phyloP scores from a whole-genome alignment of 2,329 filamentous ascomycete genomes.

The Cytospora piceae region DNA sequence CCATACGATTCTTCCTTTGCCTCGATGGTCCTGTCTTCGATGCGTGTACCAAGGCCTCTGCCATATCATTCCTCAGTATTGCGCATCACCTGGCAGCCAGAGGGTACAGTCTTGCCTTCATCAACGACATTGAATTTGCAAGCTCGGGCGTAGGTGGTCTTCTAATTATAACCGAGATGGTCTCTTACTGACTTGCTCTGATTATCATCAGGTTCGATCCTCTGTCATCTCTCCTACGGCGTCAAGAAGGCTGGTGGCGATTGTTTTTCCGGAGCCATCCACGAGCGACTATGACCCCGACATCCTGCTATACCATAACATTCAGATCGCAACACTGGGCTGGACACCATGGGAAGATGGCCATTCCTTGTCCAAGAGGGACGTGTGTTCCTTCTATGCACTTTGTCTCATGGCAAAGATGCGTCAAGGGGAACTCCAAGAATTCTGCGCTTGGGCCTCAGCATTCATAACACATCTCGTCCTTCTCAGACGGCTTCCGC shows the following conservation, averaged over 20 bases:
- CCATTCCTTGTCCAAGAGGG: conserved; percentile 27
- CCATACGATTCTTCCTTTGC: conserved; percentile 69
- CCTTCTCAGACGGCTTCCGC: conserved; percentile 33
- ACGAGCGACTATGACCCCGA: not conserved
- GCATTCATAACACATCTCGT: conserved; percentile 37
- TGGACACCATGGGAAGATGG: conserved; percentile 32
- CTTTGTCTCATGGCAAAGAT: conserved; percentile 32
- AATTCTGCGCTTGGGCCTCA: conserved; percentile 23
- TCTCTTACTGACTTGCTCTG: conserved; percentile 3
- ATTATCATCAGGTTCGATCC: conserved; percentile 9
- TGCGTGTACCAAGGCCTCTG: conserved; percentile 28
- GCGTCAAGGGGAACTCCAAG: conserved; percentile 18
- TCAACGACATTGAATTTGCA: conserved; percentile 65
- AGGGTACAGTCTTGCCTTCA: conserved; percentile 65
- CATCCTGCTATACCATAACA: not conserved
- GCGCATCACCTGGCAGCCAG: conserved; percentile 58
- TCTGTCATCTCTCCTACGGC: conserved; percentile 30
- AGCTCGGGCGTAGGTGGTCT: conserved; percentile 61
- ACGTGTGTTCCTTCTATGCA: conserved; percentile 28
- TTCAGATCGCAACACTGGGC: conserved; percentile 17
- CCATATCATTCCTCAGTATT: conserved; percentile 44
- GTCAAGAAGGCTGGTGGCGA: conserved; percentile 1
- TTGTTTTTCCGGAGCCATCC: not conserved
- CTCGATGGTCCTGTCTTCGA: conserved; percentile 59
- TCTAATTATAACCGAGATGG: conserved; percentile 2